phyloP scores from a whole-genome alignment of 2,329 filamentous ascomycete species.

The Aspergillus persii region DNA sequence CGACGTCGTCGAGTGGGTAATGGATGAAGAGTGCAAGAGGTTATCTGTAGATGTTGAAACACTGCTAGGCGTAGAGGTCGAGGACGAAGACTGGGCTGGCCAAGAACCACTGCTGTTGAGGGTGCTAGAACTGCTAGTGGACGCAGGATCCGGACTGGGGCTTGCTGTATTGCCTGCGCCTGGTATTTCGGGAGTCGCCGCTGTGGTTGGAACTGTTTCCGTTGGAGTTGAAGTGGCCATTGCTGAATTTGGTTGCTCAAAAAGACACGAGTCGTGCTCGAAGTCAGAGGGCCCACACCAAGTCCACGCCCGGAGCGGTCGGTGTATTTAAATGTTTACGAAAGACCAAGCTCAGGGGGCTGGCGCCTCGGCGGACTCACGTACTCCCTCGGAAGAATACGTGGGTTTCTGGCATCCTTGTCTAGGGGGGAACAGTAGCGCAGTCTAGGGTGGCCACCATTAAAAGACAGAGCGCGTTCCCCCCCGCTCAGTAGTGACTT shows the following conservation, averaged over 20 bases:
- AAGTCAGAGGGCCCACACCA: too few relatives aligned
- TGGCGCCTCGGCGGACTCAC: too few relatives aligned
- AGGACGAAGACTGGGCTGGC: neutral
- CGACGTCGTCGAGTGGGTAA: too few relatives aligned
- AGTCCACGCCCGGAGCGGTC: neutral
- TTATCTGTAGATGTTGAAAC: neutral
- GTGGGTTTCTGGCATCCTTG: neutral
- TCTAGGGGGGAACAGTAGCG: constrained; percentile 1
- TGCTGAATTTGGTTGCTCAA: neutral
- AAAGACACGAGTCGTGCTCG: neutral
- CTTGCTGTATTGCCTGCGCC: too few relatives aligned
- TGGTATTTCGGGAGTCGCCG: too few relatives aligned
- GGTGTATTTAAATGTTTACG: neutral
- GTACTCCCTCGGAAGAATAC: neutral
- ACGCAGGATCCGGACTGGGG: too few relatives aligned
- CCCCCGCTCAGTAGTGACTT: neutral
- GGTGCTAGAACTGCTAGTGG: too few relatives aligned
- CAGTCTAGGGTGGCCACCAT: neutral
- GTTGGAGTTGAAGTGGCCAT: neutral
- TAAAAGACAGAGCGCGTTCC: neutral
- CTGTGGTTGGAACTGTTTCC: too few relatives aligned
- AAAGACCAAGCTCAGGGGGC: too few relatives aligned
- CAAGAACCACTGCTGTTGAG: too few relatives aligned
- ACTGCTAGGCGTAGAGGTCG: neutral
- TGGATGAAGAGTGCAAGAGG: too few relatives aligned